A percentile compares a stretch with the other conserved stretches of the same genome.
These are phyloP conservation scores for Cerrena zonata DNA, from an alignment of 1,284 basidiomycete genomes.

Conservation along the genomic window DNA sequence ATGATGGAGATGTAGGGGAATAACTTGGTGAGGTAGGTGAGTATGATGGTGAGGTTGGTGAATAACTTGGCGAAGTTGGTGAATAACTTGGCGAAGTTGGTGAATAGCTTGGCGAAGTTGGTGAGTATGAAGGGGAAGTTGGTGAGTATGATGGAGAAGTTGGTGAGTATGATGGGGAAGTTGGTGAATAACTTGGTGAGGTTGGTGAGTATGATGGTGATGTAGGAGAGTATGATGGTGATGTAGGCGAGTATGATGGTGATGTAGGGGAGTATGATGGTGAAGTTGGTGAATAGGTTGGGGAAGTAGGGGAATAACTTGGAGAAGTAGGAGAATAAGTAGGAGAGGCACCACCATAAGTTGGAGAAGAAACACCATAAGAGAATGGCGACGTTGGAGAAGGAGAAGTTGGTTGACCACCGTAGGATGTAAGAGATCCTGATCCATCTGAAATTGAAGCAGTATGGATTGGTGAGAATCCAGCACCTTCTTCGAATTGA, in stretches of 20 bases:
- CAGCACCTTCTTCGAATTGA: conserved; percentile 74
- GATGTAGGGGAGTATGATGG: conserved; percentile 76
- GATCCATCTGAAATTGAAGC: no score
- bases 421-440: conserved; percentile 81
- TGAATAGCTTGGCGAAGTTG: conserved; percentile 70
- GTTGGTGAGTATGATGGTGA: conserved; percentile 85
- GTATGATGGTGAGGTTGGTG: no score
- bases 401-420: conserved; percentile 79
- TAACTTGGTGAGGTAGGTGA: conserved; percentile 14
- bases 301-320: conserved; percentile 76
- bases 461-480: no score
- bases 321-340: conserved; percentile 79
- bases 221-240: conserved; percentile 80
- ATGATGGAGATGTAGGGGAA: conserved; percentile 74
- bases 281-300: conserved; percentile 82
- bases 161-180: conserved; percentile 80
- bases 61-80: conserved; percentile 7
- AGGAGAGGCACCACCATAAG: conserved; percentile 65
- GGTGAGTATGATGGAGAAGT: conserved; percentile 82
- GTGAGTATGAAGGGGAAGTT: conserved; percentile 81
- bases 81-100: conserved; percentile 47
- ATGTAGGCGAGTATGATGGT: conserved; percentile 83
- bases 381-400: conserved; percentile 84
- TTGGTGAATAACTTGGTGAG: conserved; percentile 77
- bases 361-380: conserved; percentile 81